Evolutionary conservation across 371 early-diverging fungal species (phyloP), one percentile per base, ranked within the genome.

Genomic region (Zopfochytrium polystomum): DNA sequence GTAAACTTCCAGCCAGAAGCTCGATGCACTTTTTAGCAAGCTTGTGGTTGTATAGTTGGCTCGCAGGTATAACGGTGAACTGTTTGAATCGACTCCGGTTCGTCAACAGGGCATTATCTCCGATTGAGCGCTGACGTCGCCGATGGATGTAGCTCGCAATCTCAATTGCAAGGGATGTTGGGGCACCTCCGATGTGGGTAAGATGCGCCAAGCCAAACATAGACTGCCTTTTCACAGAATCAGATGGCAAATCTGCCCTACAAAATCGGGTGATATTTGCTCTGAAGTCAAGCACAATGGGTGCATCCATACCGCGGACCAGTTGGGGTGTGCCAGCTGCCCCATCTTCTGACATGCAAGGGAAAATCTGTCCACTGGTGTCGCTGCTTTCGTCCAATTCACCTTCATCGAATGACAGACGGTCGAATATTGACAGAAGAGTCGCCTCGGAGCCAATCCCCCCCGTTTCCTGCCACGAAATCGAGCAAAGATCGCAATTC

Each of bases 161-260:
- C 15, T 56, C 56, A 5, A 56, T 45, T 3, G 56, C 56, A 4
- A 56, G 23, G 20, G 56, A 23, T 26, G 56, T 56, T 13, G 56
- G 56, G 5, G 56, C 56, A 7, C 56, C 56, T 11, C 45, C 45
- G 18, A 9, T 13, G 29, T 56, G 56, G 13, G 56, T 56, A 6
- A 56, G 30, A 18, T 31, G 4, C 3, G 56, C 56, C 3, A 56
- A 42, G n/a, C 56, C 56, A 27, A 56, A 56, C 5, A 26, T 56
- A 27, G 18, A n/a, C n/a, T n/a, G n/a, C n/a, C n/a, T n/a, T n/a
- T n/a, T n/a, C n/a, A n/a, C n/a, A n/a, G n/a, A n/a, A n/a, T n/a
- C n/a, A n/a, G n/a, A n/a, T n/a, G n/a, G n/a, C n/a, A n/a, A n/a
- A n/a, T n/a, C n/a, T n/a, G n/a, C n/a, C n/a, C n/a, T n/a, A n/a